Base-by-base conservation (phyloP, 2,329 filamentous ascomycete species). In the Sarocladium oryzae region DNA sequence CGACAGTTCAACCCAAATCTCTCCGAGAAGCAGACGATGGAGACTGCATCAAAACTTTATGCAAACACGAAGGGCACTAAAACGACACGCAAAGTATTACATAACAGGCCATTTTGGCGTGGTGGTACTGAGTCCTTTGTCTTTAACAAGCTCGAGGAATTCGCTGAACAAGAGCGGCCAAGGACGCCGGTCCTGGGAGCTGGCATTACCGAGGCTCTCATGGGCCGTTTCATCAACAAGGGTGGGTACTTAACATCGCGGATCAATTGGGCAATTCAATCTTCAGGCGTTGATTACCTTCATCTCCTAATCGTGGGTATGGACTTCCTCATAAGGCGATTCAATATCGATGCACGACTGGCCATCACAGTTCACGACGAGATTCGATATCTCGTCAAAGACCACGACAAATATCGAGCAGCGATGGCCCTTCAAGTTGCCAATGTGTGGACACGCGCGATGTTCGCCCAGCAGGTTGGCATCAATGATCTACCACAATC, bases 201-300 rank as follows among this genome's bases (percentile, higher is more conserved):
- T 9, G 92, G 91, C 15, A 99, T 99, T 58, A 99, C 93, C 0
- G 90, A 99, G 70, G 93, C 95, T 0, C 73, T 99, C 18, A 95
- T 95, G 85, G 78, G 85, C 50, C 84, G 88, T 15, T 95, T 86
- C 63, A 84, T 99, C 60, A 88, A 80, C 67, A 93, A 89, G 63
- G 90, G 91, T 32, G 89, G 86, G 20, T 99, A 96, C 70, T 85
- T 99, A 72, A 96, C 93, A 1, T 95, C 88, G 16, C 85, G 95
- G 30, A 97, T 99, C 70, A 99, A 99, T 65, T 99, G 93, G 93
- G 93, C 93, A 2, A 97, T 99, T 59, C 93, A 99, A 63, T 96
- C 91, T 1, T 95, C 89, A 0, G 93, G 95, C 4, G 92, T 97
- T 3, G 95, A 99, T 67, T 99, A 99, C 66, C 79, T 99, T 2